phyloP scores from a whole-genome alignment of 2,329 filamentous ascomycete species.

The Dactylellina sp. region DNA sequence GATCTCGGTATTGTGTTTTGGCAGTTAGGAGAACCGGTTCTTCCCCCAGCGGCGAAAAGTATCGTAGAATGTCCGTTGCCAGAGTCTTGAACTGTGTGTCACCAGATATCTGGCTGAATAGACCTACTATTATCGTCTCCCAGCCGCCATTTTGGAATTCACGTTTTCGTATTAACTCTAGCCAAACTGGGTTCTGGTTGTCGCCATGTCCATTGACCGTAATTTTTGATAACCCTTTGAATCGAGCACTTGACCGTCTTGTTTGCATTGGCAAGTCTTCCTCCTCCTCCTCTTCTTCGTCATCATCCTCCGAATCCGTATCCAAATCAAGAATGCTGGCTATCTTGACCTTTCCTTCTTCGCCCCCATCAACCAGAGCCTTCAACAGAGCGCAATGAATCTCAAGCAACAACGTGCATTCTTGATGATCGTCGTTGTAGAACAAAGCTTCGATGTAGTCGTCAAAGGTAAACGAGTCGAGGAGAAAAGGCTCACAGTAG shows the following conservation, averaged over 20 bases:
- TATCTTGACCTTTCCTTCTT: slow-evolving; percentile 81
- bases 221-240: slow-evolving; percentile 53
- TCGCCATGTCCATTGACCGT: slow-evolving; percentile 49
- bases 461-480: slow-evolving; percentile 98
- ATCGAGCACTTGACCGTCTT: slow-evolving; percentile 63
- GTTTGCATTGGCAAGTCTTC: slow-evolving; percentile 64
- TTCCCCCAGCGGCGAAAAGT: slow-evolving; percentile 81
- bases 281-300: slow-evolving; percentile 72
- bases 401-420: slow-evolving; percentile 88
- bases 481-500: slow-evolving; percentile 92
- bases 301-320: slow-evolving; percentile 73
- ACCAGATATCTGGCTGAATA: slow-evolving; percentile 85
- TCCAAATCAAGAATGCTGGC: slow-evolving; percentile 75
- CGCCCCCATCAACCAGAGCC: slow-evolving; percentile 81
- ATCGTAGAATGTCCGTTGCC: slow-evolving; percentile 82
- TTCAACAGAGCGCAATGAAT: slow-evolving; percentile 92
- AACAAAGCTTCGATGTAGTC: slow-evolving; percentile 91
- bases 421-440: slow-evolving; percentile 77
- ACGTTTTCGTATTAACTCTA: slow-evolving; percentile 82
- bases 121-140: slow-evolving; percentile 87
- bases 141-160: slow-evolving; percentile 90
- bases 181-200: slow-evolving; percentile 76
- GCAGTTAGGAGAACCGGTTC: slow-evolving; percentile 82
- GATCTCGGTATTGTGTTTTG: slow-evolving; percentile 75
- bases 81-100: slow-evolving; percentile 75